Evolutionary conservation across 2,329 filamentous ascomycete species (phyloP).

Genomic region (Kalmusia sp.): DNA sequence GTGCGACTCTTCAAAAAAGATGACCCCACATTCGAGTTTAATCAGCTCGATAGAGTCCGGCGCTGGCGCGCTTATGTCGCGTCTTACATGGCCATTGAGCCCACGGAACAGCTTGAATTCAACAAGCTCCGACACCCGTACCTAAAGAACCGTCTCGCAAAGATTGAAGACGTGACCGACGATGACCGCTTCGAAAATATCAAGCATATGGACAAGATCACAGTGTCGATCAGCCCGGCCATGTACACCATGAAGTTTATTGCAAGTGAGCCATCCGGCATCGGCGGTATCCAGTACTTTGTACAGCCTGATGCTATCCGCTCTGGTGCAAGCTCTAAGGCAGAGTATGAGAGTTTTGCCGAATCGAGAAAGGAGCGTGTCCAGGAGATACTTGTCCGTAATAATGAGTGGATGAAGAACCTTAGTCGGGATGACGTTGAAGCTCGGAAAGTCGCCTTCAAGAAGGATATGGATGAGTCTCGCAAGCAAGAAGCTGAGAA

Average conservation of each 20-base stretch:
- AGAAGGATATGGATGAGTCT: constrained; percentile 37
- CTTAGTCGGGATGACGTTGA: constrained; percentile 56
- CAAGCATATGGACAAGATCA: constrained; percentile 51
- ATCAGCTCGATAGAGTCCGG: constrained; percentile 67
- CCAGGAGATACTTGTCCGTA: constrained; percentile 52
- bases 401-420: constrained; percentile 56
- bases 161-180: constrained; percentile 40
- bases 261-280: constrained; percentile 43
- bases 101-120: constrained; percentile 64
- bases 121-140: constrained; percentile 48
- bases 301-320: constrained; percentile 47
- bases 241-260: constrained; percentile 54
- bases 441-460: constrained; percentile 47
- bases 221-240: constrained; percentile 53
- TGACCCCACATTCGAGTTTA: constrained; percentile 78
- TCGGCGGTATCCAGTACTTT: constrained; percentile 48
- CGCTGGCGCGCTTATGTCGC: constrained; percentile 96
- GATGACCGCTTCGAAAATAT: constrained; percentile 39
- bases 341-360: constrained; percentile 37
- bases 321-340: constrained; percentile 40
- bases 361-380: constrained; percentile 44
- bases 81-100: constrained; percentile 85
- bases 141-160: constrained; percentile 49
- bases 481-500: constrained; percentile 23
- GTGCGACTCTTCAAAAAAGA: constrained; percentile 88